Base-by-base conservation (phyloP, 441 rosid genomes). In the Croton setiger region DNA sequence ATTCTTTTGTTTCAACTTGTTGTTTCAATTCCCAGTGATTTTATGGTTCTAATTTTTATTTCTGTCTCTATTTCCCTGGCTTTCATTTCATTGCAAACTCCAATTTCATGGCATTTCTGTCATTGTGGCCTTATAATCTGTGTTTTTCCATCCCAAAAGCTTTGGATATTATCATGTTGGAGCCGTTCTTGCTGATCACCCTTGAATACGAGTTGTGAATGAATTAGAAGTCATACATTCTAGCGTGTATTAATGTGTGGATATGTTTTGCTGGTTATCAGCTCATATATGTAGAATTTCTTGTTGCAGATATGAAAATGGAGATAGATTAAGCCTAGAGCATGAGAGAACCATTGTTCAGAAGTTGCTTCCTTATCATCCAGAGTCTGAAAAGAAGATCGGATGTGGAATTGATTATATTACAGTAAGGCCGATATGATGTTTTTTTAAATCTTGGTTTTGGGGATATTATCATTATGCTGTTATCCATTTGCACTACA, bases 351-450 rank as follows among this genome's bases (percentile, higher is more conserved):
- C 75, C 0, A 83, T 94, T 51, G 75, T 83, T 6, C 92, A 95
- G 75, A 87, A 79, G 80, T 68, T 95, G 74, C 97, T 95, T 83
- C 94, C 96, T 2, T 85, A 84, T 79, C 99, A 95, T 79, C 99
- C 99, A 0, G 94, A 86, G 33, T 80, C 36, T 48, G 84, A 88
- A 63, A 82, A 83, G 86, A 95, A 95, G 81, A 85, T 86, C 8
- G 99, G 99, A 27, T 78, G 84, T 68, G 98, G 99, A 64, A 86
- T 92, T 66, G 96, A 87, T 75, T 84, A 83, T 73, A 83, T 92
- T 70, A 88, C 89, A 64, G 98, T 95, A 85, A 70, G 84, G 74
- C 56, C 57, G 36, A 56, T 7, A 0, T 18, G 10, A 2, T 45
- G 0, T 23, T 47, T n/a, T n/a, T 15, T 2, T 33, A 1, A n/a